Conservation (phyloP, 148 eudicot genomes). For the Chenopodium berlandieri region DNA sequence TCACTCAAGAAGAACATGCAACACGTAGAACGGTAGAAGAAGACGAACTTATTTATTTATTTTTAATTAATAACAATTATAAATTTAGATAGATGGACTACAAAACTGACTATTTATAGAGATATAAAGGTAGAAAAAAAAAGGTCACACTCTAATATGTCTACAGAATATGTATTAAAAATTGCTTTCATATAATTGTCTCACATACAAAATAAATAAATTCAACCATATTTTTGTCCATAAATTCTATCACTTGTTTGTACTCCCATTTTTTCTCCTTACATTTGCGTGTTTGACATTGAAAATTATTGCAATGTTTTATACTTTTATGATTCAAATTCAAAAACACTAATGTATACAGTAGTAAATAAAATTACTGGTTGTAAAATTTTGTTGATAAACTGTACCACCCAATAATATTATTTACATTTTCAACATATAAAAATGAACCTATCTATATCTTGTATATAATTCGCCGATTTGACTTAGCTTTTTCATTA, state of each 20-base stretch:
- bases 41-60: neutral
- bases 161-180: neutral
- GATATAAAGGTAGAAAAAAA: neutral
- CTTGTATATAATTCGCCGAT: no score
- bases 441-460: no score
- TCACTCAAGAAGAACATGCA: slow-evolving; percentile 6
- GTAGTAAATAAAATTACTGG: no score
- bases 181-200: neutral
- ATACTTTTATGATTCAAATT: no score
- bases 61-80: neutral
- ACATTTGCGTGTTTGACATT: neutral
- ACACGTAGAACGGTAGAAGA: neutral
- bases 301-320: no score
- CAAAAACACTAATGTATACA: no score
- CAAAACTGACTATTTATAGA: neutral
- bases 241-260: neutral
- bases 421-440: no score
- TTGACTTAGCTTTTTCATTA: no score
- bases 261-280: neutral
- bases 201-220: neutral
- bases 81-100: slow-evolving; percentile 1
- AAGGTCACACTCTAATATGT: neutral
- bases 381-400: no score
- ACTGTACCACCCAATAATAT: no score
- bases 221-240: neutral